phyloP scores from a whole-genome alignment of 345 rosid species.

The Populus tremula region DNA sequence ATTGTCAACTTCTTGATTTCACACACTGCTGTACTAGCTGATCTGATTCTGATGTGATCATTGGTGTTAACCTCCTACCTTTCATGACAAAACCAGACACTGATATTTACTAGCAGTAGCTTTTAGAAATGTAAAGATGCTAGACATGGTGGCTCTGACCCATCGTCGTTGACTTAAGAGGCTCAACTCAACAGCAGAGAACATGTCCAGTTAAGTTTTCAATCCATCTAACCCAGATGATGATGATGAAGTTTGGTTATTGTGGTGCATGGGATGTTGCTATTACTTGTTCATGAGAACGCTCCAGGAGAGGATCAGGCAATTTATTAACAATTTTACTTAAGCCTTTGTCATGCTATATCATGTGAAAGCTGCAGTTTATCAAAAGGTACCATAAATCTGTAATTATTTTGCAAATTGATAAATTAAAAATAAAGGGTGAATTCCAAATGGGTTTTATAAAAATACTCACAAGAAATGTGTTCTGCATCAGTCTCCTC shows the following conservation, averaged over 20 bases:
- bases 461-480: background rate
- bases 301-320: background rate
- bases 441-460: background rate
- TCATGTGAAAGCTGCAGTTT: background rate
- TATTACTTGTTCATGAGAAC: background rate
- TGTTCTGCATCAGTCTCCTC: background rate
- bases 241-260: background rate
- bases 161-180: no score
- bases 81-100: no score
- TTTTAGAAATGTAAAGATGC: no score
- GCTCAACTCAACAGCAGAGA: no score
- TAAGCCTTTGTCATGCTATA: background rate
- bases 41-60: no score
- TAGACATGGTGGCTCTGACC: no score
- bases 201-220: no score
- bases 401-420: background rate
- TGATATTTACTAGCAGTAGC: no score
- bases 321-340: background rate
- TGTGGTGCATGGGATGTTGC: background rate
- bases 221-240: no score
- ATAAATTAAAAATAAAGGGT: background rate
- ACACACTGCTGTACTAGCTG: no score
- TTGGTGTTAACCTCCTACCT: no score
- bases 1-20: no score
- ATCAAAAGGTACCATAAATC: background rate